Evolutionary conservation across 257 asterid genomes (phyloP).

Genomic region (Apocynum venetum): DNA sequence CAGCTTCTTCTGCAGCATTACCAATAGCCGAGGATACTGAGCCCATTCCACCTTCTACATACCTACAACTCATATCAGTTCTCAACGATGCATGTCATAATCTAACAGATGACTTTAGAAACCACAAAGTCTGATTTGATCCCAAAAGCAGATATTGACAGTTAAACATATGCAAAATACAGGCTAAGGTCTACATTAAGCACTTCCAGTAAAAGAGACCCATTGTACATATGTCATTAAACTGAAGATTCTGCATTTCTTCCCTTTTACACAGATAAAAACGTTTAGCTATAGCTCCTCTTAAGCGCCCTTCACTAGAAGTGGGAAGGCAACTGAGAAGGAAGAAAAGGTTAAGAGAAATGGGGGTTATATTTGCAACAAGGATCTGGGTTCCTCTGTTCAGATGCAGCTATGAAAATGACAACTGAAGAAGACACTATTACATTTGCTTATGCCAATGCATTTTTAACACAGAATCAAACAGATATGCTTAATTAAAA

Average conservation of each 20-base stretch:
- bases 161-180: not conserved
- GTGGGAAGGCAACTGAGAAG: not conserved
- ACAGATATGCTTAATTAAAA: not conserved
- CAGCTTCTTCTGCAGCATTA: constrained; percentile 84
- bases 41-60: constrained; percentile 99
- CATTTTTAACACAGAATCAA: not conserved
- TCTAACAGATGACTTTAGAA: constrained; percentile 14
- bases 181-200: not conserved
- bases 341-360: not conserved
- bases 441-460: not conserved
- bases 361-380: not conserved
- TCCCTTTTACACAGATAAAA: not conserved
- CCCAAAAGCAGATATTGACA: constrained; percentile 12
- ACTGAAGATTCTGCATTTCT: not conserved
- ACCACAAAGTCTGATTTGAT: constrained; percentile 11
- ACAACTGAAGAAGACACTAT: not conserved
- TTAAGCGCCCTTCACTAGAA: not conserved
- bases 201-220: not conserved
- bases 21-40: constrained; percentile 78
- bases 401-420: not conserved
- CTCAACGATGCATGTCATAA: constrained; percentile 14
- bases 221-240: too few relatives aligned
- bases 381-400: not conserved
- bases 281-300: not conserved
- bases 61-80: constrained; percentile 42